Base-by-base conservation (phyloP, 192 early-diverging fungal genomes). In the Umbelopsis sp. region DNA sequence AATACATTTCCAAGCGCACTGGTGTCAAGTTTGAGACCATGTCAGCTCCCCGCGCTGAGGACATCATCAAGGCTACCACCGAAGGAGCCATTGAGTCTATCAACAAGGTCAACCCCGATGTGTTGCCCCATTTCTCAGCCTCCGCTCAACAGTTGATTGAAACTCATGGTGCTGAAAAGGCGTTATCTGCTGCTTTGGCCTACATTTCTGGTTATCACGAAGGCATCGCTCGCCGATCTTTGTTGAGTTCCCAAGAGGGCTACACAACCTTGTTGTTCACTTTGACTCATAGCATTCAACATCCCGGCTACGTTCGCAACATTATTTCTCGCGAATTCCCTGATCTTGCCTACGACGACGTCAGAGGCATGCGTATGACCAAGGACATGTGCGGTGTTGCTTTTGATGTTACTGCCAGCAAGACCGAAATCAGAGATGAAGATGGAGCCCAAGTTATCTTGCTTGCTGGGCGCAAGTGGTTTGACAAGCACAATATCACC, bases 31-130 rank as follows among this genome's bases (percentile, higher is more conserved):
- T 97, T 79, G 86, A 88, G 73, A 83, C 84, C 48, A 87, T 93
- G 67, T 84, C 88, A 20, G 91, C 95, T 22, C 97, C 97, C 25
- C 95, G 95, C 76, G 88, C 95, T 53, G 83, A 87, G 66, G 97
- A 97, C 75, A 97, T 98, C 69, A 86, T 98, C 69, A 75, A 86
- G 41, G 88, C 92, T 18, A 92, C 90, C 3, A 93, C 92, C 47
- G 66, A 83, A 47, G 93, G 96, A 74, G 88, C 89, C 30, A 81
- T 94, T 80, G 88, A 91, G 64, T 75, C 80, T 27, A 80, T 97
- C 27, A 85, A 82, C 66, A 74, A 75, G 64, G 90, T 96, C 27
- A 86, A 92, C 66, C 78, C 83, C n/a, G 80, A 85, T 44, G 95
- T 95, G 0, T 82, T 95, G 41, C 79, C 89, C 15, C 91, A 92